Base-by-base conservation (phyloP, 2,329 filamentous ascomycete genomes). In the Aureobasidium sp. region DNA sequence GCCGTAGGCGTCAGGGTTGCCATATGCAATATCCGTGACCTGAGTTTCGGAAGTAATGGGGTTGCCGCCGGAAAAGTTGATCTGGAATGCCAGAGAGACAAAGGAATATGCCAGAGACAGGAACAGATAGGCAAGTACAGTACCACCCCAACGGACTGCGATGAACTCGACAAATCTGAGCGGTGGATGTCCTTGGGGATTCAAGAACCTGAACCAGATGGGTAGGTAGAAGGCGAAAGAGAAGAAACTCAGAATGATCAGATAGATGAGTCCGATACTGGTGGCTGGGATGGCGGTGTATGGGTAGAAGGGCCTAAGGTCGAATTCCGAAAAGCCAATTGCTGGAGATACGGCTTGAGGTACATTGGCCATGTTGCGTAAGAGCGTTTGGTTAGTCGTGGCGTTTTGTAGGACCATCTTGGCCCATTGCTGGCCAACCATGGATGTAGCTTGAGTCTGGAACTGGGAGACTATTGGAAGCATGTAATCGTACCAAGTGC, bases 211-310 rank as follows among this genome's bases (percentile, higher is more conserved):
- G 65, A 77, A 78, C 68, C 87, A 83, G 15, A 85, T 81, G 0
- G 84, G 84, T 46, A 87, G 74, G 66, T 86, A 83, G 72, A 87
- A 87, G 0, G 79, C 76, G 69, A 84, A 86, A 29, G 79, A 83
- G 74, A 87, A 86, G 73, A 87, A 87, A 0, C 83, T 81, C 42
- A 87, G 76, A 66, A 87, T 86, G 66, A 87, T 86, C 1, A 86
- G 73, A 67, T 87, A 87, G 65, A 87, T 86, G 29, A 87, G 71
- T 0, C 84, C 84, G 57, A 87, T 84, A 1, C 77, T 81, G 2
- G 86, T 79, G 0, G 83, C 78, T 0, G 84, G 84, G 1, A 79
- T 82, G 0, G 78, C 23, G 0, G 40, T 57, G n/a, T 58, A 58
- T 0, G 83, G 83, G 17, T 68, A 72, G 68, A 87, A 86, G 0